Base-by-base conservation (phyloP, 2,329 filamentous ascomycete species). In the Bipolaris oryzae region DNA sequence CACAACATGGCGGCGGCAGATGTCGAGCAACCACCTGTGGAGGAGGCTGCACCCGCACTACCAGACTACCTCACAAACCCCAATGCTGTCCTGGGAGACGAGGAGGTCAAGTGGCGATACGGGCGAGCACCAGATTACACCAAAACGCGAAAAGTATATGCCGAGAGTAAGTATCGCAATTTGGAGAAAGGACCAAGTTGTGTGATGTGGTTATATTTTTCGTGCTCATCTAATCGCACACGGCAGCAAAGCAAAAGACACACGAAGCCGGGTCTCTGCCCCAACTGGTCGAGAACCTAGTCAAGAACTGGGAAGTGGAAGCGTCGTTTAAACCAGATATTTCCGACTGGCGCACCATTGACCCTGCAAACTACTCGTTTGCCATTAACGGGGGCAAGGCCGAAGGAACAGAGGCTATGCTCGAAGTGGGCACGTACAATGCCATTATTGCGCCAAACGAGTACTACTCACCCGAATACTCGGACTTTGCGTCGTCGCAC, bases 251-350 rank as follows among this genome's bases (percentile, higher is more conserved):
- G 72, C 78, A 76, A 34, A 80, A 77, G 73, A 81, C 75, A 65
- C 87, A 89, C 71, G 74, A 76, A 43, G 78, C 84, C 3, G 80
- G 79, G 34, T 86, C 82, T 53, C 81, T 89, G 2, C 81, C 84
- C 13, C 76, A 81, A 46, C 81, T 89, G 4, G 86, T 89, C 37
- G 83, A 89, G 71, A 89, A 89, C 68, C 81, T 89, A 1, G 87
- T 89, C 69, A 89, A 89, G 77, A 89, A 89, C 72, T 89, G 87
- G 87, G 87, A 89, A 73, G 83, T 89, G 49, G 87, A 89, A 72
- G 87, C 87, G 0, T 88, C 85, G 0, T 89, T 87, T 82, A 89
- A 89, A 76, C 81, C 81, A 7, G 67, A 79, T 15, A 78, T 89
- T 9, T 65, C 76, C 3, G 85, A 89, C 74, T 89, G 87, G 87